Percentiles rank a stretch among this genome's conserved stretches.
phyloP scores from a whole-genome alignment of 75 land plant species.

The Picea sitchensis region DNA sequence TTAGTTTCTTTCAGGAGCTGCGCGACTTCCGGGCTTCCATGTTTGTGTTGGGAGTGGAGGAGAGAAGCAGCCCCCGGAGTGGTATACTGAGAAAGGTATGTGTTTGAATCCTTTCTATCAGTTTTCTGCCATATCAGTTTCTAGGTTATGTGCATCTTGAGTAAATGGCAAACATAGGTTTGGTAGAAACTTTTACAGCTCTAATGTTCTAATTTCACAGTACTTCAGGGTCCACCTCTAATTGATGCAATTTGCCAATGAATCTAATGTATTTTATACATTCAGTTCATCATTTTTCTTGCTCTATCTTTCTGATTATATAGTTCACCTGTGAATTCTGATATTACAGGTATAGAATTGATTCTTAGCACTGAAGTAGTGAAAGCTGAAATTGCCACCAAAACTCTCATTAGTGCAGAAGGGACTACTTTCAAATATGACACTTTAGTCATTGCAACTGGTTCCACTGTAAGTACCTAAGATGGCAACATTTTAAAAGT shows the following conservation, averaged over 20 bases:
- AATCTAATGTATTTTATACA: neutral
- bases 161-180: neutral
- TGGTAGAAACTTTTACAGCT: slow-evolving; percentile 1
- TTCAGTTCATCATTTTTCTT: neutral
- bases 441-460: slow-evolving; percentile 81
- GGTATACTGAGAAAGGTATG: slow-evolving; percentile 92
- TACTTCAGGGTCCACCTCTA: neutral
- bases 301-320: neutral
- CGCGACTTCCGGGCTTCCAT: slow-evolving; percentile 98
- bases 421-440: slow-evolving; percentile 66
- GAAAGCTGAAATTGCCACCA: slow-evolving; percentile 75
- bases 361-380: slow-evolving; percentile 87
- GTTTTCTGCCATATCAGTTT: neutral
- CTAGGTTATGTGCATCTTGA: neutral
- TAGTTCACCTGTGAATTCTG: neutral
- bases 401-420: slow-evolving; percentile 65
- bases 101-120: neutral
- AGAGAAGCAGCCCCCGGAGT: slow-evolving; percentile 80
- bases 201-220: neutral
- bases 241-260: no score
- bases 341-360: slow-evolving; percentile 74
- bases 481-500: no score
- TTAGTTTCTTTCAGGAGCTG: slow-evolving; percentile 47
- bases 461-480: slow-evolving; percentile 66
- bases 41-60: slow-evolving; percentile 97